Evolutionary conservation across 108 stramenopile genomes (phyloP), one percentile per base, ranked within the genome.

Genomic region (Fistulifera pelliculosa): DNA sequence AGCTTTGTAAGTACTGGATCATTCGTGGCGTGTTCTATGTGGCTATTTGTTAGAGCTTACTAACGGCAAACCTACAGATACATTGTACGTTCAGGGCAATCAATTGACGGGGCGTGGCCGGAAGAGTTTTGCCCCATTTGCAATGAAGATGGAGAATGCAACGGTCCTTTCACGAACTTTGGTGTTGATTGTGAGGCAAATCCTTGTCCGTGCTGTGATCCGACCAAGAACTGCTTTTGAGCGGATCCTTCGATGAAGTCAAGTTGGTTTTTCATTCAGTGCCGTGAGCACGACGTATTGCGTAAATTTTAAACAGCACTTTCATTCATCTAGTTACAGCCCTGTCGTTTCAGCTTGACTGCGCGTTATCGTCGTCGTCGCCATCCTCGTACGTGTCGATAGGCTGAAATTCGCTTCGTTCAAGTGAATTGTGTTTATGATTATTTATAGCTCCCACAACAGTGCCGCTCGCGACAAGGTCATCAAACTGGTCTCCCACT

Each of bases 401-500:
- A 21, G 21, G 44, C 4, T 6, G 44, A 45, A 27, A 55, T 14
- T 17, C 7, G 6, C 16, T 3, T 55, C 54, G 54, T 6, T 41
- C 39, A 5, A 4, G 16, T 38, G 17, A 27, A 51, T 22, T 27
- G 38, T 66, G 63, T 8, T 35, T 8, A 3, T 35, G 31, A 3
- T 8, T 3, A 6, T 21, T 21, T 41, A 14, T 41, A 23, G 68
- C 27, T 23, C 85, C 90, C 14, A 91, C 79, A 25, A 85, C 69
- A 26, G 63, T 56, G 15, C 81, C 85, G 22, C 66, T 69, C 35
- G 60, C 43, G 11, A 87, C 45, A 39, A 87, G 54, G 3, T 57
- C 57, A 56, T 91, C 90, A 68, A 91, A 91, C 25, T 71, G 56
- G 41, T 71, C 56, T 0, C 90, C 90, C 7, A 80, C 81, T 38